Evolutionary conservation across 2,329 filamentous ascomycete genomes (phyloP).

Genomic region (Fusarium paranaense): DNA sequence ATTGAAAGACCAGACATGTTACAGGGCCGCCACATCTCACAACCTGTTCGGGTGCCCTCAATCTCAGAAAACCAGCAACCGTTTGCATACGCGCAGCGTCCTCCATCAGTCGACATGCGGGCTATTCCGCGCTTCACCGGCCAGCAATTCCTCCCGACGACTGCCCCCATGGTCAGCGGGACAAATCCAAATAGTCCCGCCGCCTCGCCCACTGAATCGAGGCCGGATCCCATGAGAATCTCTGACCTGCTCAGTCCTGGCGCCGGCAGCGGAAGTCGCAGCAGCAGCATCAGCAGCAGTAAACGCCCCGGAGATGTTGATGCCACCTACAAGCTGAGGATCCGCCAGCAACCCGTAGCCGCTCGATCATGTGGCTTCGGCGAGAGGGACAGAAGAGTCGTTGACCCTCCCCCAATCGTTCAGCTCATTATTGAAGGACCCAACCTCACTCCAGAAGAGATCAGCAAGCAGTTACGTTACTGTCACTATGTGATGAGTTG

Average conservation of each 20-base stretch:
- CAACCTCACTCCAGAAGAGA: constrained; percentile 65
- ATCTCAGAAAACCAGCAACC: constrained; percentile 8
- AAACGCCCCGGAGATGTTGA: constrained; percentile 12
- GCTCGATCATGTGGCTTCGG: constrained; percentile 87
- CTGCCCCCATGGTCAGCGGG: not conserved
- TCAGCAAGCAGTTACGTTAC: constrained; percentile 63
- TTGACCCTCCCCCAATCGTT: constrained; percentile 86
- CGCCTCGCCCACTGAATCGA: constrained; percentile 23
- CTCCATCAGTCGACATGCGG: constrained; percentile 4
- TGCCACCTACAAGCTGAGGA: constrained; percentile 51
- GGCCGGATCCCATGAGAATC: constrained; percentile 41
- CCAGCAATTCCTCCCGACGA: constrained; percentile 11
- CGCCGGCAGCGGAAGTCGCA: not conserved
- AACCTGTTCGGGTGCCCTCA: constrained; percentile 11
- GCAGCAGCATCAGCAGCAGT: not conserved
- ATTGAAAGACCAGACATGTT: constrained; percentile 8
- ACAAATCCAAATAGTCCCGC: constrained; percentile 15
- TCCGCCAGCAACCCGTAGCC: constrained; percentile 82
- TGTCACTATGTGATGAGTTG: constrained; percentile 80
- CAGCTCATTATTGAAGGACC: constrained; percentile 75
- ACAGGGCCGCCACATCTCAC: constrained; percentile 19
- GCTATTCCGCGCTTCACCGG: not conserved
- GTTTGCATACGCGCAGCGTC: constrained; percentile 14
- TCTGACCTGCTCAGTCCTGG: constrained; percentile 32
- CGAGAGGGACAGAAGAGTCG: constrained; percentile 82